Evolutionary conservation across 1,284 basidiomycete species (phyloP).

Genomic region (Macrocystidia cucumis): DNA sequence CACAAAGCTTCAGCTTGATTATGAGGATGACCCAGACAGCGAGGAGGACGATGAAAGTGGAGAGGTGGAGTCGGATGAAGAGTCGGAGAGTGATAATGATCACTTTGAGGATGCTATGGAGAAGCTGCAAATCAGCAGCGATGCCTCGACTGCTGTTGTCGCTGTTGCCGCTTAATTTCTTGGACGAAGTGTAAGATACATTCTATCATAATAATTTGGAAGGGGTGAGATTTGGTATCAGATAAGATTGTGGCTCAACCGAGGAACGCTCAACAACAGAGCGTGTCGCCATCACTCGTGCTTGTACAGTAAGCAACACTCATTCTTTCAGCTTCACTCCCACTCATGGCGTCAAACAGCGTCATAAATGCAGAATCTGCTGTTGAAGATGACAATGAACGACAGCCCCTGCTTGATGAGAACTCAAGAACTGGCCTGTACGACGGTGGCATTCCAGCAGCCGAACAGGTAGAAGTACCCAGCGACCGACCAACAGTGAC

Average conservation of each 20-base stretch:
- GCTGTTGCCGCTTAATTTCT: conserved; percentile 14
- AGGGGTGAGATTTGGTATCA: no score
- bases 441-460: not conserved
- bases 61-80: conserved; percentile 34
- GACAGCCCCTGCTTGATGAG: not conserved
- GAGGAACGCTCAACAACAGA: no score
- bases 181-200: no score
- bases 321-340: no score
- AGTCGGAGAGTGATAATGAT: conserved; percentile 34
- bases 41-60: conserved; percentile 37
- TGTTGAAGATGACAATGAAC: not conserved
- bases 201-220: no score
- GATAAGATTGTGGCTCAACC: no score
- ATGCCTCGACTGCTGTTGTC: conserved; percentile 16
- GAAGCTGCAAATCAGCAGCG: conserved; percentile 39
- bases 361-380: not conserved
- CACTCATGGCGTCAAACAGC: no score
- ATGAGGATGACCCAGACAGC: conserved; percentile 54
- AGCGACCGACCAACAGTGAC: not conserved
- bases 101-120: conserved; percentile 61
- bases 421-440: not conserved
- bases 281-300: no score
- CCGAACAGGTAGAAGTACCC: not conserved
- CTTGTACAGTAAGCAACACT: no score
- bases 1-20: conserved; percentile 46